Evolutionary conservation across 2,329 filamentous ascomycete genomes (phyloP).

Genomic region (Coccinonectria pachysandricola): DNA sequence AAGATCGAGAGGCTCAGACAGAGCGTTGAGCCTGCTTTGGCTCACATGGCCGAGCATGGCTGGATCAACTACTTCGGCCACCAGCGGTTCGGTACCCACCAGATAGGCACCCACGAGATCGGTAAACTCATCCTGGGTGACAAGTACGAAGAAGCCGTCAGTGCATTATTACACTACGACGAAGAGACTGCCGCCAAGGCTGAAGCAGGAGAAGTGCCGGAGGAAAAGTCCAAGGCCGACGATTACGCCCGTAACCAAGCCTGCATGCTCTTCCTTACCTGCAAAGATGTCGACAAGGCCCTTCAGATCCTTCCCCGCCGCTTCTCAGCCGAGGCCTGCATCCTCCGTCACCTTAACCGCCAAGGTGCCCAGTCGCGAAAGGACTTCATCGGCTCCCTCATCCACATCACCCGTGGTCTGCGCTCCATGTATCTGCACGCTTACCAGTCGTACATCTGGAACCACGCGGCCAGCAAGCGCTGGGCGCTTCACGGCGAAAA

Average conservation of each 20-base stretch:
- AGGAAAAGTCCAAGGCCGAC: conserved; percentile 53
- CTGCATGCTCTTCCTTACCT: conserved; percentile 61
- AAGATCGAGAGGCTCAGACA: conserved; percentile 21
- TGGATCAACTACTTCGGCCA: conserved; percentile 98
- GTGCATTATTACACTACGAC: conserved; percentile 66
- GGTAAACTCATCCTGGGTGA: conserved; percentile 75
- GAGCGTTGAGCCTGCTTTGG: conserved; percentile 47
- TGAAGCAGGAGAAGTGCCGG: conserved; percentile 25
- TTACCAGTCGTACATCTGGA: conserved; percentile 94
- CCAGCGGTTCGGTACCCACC: conserved; percentile 89
- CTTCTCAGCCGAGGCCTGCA: conserved; percentile 67
- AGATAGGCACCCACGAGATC: conserved; percentile 73
- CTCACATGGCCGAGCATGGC: conserved; percentile 59
- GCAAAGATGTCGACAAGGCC: conserved; percentile 48
- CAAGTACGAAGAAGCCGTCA: conserved; percentile 71
- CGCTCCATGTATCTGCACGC: conserved; percentile 94
- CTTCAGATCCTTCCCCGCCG: conserved; percentile 63
- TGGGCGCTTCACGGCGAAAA: conserved; percentile 64
- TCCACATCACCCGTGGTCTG: conserved; percentile 69
- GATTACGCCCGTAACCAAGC: conserved; percentile 71
- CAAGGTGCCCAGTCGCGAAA: conserved; percentile 35
- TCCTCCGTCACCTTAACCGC: conserved; percentile 66
- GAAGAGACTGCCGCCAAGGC: conserved; percentile 44
- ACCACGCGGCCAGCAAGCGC: conserved; percentile 69
- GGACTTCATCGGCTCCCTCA: conserved; percentile 74